These are phyloP conservation scores for Kalmanozyma brasiliensis DNA, from an alignment of 1,284 basidiomycete genomes.

Conservation along the genomic window DNA sequence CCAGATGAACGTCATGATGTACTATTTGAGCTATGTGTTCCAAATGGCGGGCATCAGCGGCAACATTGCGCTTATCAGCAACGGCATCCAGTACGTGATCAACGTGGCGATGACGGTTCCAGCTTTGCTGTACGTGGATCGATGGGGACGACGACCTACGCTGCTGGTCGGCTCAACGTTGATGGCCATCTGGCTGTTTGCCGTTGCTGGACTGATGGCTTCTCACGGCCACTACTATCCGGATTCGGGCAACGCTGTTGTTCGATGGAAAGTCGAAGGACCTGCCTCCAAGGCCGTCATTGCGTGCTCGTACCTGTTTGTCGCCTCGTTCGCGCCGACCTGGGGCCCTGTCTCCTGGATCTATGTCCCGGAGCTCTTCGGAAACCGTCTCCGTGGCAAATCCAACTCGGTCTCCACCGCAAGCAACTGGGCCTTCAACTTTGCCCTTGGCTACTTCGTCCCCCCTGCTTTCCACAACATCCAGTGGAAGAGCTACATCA, in stretches of 20 bases:
- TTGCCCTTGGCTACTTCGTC: slow-evolving; percentile 37
- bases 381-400: slow-evolving; percentile 35
- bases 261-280: slow-evolving; percentile 33
- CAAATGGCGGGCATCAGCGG: slow-evolving; percentile 34
- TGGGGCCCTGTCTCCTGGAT: slow-evolving; percentile 29
- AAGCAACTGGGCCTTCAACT: slow-evolving; percentile 33
- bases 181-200: slow-evolving; percentile 45
- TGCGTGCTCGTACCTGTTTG: slow-evolving; percentile 47
- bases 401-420: slow-evolving; percentile 30
- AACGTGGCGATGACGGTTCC: slow-evolving; percentile 54
- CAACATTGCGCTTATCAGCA: slow-evolving; percentile 22
- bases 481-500: slow-evolving; percentile 45
- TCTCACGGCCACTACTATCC: slow-evolving; percentile 20
- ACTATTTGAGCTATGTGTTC: slow-evolving; percentile 40
- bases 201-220: slow-evolving; percentile 35
- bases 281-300: slow-evolving; percentile 43
- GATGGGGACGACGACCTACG: slow-evolving; percentile 51
- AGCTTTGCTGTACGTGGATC: slow-evolving; percentile 43
- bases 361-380: slow-evolving; percentile 40
- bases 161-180: slow-evolving; percentile 38
- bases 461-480: slow-evolving; percentile 44
- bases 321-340: slow-evolving; percentile 41
- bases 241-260: slow-evolving; percentile 17
- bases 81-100: slow-evolving; percentile 51
- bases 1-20: slow-evolving; percentile 47